phyloP scores from a whole-genome alignment of 768 basidiomycete genomes.

The Lanmaoa pseudosensibilis region DNA sequence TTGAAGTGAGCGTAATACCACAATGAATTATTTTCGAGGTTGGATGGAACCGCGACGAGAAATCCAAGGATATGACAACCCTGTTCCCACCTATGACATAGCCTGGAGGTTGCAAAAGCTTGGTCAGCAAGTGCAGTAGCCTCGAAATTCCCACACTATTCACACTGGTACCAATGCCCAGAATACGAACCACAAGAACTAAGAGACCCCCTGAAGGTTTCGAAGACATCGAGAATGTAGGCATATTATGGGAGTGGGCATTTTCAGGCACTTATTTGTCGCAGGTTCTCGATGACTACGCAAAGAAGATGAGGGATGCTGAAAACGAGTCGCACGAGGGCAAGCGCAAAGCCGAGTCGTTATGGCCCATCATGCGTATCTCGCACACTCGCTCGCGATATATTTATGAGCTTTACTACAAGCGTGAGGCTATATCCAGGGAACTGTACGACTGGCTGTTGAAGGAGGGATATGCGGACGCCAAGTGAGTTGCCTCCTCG shows the following conservation, averaged over 20 bases:
- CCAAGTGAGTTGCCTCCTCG: constrained; percentile 63
- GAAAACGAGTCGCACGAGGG: constrained; percentile 99
- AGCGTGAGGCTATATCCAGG: constrained; percentile 90
- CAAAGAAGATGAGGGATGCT: constrained; percentile 98
- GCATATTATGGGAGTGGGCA: constrained; percentile 18
- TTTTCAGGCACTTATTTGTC: constrained; percentile 7
- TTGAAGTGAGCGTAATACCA: no score
- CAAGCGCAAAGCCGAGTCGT: constrained; percentile 88
- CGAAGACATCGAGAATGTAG: constrained; percentile 85
- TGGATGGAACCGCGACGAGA: no score
- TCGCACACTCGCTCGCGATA: constrained; percentile 95
- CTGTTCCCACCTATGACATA: no score
- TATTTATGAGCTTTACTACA: constrained; percentile 98
- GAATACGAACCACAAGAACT: constrained; percentile 88
- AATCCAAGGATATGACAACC: no score
- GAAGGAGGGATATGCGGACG: constrained; percentile 96
- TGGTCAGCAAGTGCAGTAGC: neutral
- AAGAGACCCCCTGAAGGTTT: constrained; percentile 94
- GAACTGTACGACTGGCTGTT: constrained; percentile 97
- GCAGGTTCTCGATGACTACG: constrained; percentile 96
- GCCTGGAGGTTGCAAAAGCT: no score
- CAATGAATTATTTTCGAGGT: no score
- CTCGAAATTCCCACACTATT: constrained; percentile 20
- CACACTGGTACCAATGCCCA: constrained; percentile 64
- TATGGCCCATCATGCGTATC: constrained; percentile 99